phyloP scores from a whole-genome alignment of 179 eudicot species.

The Silene vulgaris region DNA sequence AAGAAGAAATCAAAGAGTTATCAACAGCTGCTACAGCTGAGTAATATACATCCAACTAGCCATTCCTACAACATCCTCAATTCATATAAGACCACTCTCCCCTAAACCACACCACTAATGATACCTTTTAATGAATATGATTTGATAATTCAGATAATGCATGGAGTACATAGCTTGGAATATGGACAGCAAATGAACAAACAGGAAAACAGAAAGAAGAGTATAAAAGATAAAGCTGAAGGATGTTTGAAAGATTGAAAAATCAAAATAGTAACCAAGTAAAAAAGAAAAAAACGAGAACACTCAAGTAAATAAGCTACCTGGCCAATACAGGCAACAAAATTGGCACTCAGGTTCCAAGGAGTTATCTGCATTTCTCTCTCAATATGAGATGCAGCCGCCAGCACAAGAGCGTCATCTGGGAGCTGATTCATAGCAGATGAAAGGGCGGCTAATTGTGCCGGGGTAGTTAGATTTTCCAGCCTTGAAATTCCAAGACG shows the following conservation, averaged over 20 bases:
- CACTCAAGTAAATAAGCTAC: conserved; percentile 27
- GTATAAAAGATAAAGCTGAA: neutral
- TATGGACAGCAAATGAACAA: neutral
- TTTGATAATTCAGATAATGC: neutral
- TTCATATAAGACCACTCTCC: neutral
- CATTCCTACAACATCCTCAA: neutral
- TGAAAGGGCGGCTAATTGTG: conserved; percentile 62
- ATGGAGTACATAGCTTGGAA: neutral
- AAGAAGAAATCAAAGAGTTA: neutral
- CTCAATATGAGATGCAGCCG: conserved; percentile 97
- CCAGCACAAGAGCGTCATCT: conserved; percentile 84
- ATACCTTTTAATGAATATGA: neutral
- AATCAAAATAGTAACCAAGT: neutral
- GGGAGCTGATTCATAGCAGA: conserved; percentile 98
- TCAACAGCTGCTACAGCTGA: neutral
- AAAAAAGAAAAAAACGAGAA: neutral
- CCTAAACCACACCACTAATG: neutral
- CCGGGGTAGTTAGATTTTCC: conserved; percentile 56
- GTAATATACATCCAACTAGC: neutral
- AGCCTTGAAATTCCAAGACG: conserved; percentile 85
- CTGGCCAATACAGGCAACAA: conserved; percentile 92
- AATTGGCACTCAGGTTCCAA: conserved; percentile 93
- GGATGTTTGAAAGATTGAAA: neutral
- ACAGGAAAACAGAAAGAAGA: neutral
- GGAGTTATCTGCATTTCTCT: conserved; percentile 96